Conservation (phyloP, 1,284 basidiomycete species). For the Ustilago loliicola region DNA sequence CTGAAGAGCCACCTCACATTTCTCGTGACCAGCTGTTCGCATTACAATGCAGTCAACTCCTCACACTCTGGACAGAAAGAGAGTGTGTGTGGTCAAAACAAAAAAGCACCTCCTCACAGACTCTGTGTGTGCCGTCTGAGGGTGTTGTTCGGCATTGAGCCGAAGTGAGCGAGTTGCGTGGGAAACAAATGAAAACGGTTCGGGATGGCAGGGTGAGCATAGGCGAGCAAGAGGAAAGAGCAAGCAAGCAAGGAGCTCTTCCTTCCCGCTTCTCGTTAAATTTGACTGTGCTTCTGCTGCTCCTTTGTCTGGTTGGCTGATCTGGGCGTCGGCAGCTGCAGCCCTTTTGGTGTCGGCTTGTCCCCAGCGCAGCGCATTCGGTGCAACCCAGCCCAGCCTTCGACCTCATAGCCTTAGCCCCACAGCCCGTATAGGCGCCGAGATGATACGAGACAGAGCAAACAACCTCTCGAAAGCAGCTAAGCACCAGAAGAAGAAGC, state of each 20-base stretch:
- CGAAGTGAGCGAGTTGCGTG: not conserved
- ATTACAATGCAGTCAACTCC: not conserved
- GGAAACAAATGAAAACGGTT: not conserved
- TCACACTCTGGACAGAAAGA: not conserved
- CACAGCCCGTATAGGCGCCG: too few relatives aligned
- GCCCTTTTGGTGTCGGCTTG: not conserved
- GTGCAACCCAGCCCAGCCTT: not conserved
- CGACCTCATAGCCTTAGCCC: too few relatives aligned
- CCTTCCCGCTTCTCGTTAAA: not conserved
- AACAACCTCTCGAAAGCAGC: not conserved
- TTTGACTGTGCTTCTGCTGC: not conserved
- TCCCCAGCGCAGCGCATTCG: slow-evolving; percentile 5
- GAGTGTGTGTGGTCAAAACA: not conserved
- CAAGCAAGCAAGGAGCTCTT: not conserved
- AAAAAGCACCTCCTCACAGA: not conserved
- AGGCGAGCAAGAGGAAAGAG: not conserved
- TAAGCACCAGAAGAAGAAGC: not conserved
- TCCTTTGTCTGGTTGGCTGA: not conserved
- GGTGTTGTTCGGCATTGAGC: slow-evolving; percentile 1
- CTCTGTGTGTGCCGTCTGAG: not conserved
- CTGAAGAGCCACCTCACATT: slow-evolving; percentile 13
- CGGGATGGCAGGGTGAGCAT: not conserved
- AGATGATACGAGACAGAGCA: too few relatives aligned
- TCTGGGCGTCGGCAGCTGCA: slow-evolving; percentile 1
- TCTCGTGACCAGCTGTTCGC: slow-evolving; percentile 10